These are phyloP conservation scores for Physcia stellaris DNA, from an alignment of 495 filamentous ascomycete genomes.

Conservation along the genomic window DNA sequence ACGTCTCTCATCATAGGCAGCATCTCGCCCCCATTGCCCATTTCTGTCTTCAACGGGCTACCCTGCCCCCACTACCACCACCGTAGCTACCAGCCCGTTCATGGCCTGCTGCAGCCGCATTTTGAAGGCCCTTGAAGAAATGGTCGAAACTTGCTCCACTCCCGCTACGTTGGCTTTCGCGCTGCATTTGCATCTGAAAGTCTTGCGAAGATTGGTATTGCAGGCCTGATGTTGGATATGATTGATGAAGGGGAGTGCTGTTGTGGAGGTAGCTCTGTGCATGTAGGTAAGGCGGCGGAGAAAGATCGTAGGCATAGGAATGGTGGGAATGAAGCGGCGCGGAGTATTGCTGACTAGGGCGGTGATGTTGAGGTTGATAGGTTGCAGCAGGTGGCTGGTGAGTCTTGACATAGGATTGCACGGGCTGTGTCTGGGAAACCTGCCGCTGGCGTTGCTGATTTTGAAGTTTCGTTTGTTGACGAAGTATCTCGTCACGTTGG, in stretches of 20 bases:
- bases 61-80: background rate
- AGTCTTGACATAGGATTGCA: too few relatives aligned
- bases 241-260: background rate
- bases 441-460: conserved; percentile 1
- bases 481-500: too few relatives aligned
- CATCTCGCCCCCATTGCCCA: conserved; percentile 12
- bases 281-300: background rate
- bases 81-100: background rate
- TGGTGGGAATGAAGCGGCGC: conserved; percentile 4
- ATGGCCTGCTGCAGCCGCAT: conserved; percentile 2
- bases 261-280: background rate
- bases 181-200: conserved; percentile 14
- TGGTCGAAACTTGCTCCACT: conserved; percentile 7
- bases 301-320: background rate
- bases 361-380: conserved; percentile 3
- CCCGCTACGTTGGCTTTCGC: conserved; percentile 9
- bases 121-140: conserved; percentile 12
- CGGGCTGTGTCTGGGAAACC: conserved; percentile 3
- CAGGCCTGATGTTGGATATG: background rate
- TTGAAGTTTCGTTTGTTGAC: conserved; percentile 1
- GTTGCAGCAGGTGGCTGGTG: conserved; percentile 1
- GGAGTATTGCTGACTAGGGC: conserved; percentile 2
- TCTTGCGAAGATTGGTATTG: conserved; percentile 16
- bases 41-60: conserved; percentile 14
- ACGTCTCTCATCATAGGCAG: conserved; percentile 16